Evolutionary conservation across 129 eudicot genomes (phyloP).

Genomic region (Lonicera japonica): DNA sequence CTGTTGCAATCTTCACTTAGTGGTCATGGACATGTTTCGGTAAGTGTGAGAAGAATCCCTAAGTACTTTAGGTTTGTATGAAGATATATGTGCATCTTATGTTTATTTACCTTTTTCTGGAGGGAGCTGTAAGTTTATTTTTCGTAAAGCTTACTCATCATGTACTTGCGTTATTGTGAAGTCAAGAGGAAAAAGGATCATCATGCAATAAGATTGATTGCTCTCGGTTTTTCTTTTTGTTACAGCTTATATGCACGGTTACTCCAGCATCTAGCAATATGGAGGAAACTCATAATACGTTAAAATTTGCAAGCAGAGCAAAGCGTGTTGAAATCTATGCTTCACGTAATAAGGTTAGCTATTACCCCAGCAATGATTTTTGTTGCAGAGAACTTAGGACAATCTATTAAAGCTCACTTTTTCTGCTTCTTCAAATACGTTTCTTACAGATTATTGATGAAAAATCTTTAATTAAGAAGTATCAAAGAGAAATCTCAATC

Average conservation of each 20-base stretch:
- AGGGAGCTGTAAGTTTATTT: not conserved
- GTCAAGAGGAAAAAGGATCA: not conserved
- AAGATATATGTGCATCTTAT: not conserved
- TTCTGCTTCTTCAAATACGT: slow-evolving; percentile 17
- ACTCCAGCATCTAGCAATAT: slow-evolving; percentile 95
- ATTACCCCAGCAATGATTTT: not conserved
- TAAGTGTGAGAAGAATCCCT: slow-evolving; percentile 26
- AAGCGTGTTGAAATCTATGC: slow-evolving; percentile 94
- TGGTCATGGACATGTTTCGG: slow-evolving; percentile 98
- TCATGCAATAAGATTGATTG: not conserved
- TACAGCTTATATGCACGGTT: slow-evolving; percentile 91
- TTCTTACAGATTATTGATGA: slow-evolving; percentile 87
- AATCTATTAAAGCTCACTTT: slow-evolving; percentile 4
- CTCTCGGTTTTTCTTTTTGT: slow-evolving; percentile 10
- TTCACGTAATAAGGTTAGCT: slow-evolving; percentile 75
- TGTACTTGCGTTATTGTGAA: not conserved
- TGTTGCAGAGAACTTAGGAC: slow-evolving; percentile 8
- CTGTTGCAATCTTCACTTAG: slow-evolving; percentile 89
- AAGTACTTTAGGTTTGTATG: not conserved
- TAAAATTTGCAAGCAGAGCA: slow-evolving; percentile 95
- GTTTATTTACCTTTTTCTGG: not conserved
- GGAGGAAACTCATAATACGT: slow-evolving; percentile 97
- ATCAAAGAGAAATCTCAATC: slow-evolving; percentile 85
- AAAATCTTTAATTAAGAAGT: slow-evolving; percentile 91
- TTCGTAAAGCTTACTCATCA: not conserved